phyloP scores from a whole-genome alignment of 495 filamentous ascomycete species.

The Podospora comata region DNA sequence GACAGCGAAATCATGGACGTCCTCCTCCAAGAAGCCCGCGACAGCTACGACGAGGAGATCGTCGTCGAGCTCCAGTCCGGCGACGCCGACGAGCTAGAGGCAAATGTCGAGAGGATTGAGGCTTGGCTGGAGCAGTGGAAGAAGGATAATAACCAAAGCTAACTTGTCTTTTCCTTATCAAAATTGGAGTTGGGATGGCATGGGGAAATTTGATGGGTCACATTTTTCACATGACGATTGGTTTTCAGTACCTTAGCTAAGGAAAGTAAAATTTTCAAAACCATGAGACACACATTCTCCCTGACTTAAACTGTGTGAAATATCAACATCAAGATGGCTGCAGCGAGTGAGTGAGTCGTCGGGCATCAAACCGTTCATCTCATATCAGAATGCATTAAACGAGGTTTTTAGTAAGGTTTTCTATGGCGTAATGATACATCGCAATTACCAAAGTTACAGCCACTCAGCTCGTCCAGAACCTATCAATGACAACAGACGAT shows the following conservation, averaged over 20 bases:
- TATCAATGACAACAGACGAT: too few species aligned
- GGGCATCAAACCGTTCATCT: background rate
- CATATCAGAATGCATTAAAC: background rate
- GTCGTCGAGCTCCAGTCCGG: slow-evolving; percentile 89
- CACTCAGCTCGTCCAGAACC: too few species aligned
- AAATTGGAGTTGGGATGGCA: background rate
- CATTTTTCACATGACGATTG: too few species aligned
- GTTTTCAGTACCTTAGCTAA: too few species aligned
- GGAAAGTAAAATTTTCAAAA: too few species aligned
- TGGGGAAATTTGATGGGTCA: background rate
- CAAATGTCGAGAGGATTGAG: slow-evolving; percentile 79
- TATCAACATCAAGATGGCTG: background rate
- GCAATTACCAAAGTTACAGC: too few species aligned
- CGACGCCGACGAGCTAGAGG: slow-evolving; percentile 75
- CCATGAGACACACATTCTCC: too few species aligned
- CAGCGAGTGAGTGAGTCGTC: background rate
- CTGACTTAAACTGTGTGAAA: too few species aligned
- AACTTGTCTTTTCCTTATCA: background rate
- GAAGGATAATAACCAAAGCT: slow-evolving; percentile 46
- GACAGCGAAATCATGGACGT: slow-evolving; percentile 98
- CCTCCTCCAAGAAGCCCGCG: slow-evolving; percentile 82
- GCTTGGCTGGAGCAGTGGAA: slow-evolving; percentile 82
- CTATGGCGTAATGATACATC: too few species aligned
- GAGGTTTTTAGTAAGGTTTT: background rate
- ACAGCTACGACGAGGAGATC: slow-evolving; percentile 81